These are phyloP conservation scores for Pseudozyma pruni DNA, from an alignment of 1,284 basidiomycete species.

Conservation along the genomic window DNA sequence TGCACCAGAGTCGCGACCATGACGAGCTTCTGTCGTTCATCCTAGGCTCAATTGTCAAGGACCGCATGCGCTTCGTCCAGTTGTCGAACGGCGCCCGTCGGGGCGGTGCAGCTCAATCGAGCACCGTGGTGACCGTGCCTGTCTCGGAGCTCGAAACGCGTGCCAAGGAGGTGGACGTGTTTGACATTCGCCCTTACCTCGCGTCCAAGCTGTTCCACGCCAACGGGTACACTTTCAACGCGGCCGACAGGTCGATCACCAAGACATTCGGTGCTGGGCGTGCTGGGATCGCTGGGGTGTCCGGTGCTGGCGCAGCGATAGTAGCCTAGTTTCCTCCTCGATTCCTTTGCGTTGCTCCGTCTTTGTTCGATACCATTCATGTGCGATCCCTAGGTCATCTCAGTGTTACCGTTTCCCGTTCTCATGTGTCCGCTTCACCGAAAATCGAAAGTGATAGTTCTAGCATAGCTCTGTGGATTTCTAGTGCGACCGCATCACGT, in stretches of 20 bases:
- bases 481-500: too few relatives aligned
- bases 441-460: too few relatives aligned
- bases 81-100: conserved; percentile 62
- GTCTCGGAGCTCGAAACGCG: conserved; percentile 70
- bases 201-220: conserved; percentile 83
- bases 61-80: conserved; percentile 80
- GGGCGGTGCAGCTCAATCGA: conserved; percentile 15
- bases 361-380: neutral
- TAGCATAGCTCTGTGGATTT: too few relatives aligned
- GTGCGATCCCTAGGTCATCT: too few relatives aligned
- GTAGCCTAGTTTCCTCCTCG: conserved; percentile 11
- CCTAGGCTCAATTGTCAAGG: conserved; percentile 92
- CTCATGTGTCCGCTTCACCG: too few relatives aligned
- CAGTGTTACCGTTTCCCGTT: too few relatives aligned
- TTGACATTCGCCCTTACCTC: conserved; percentile 86
- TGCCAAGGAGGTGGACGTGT: conserved; percentile 91
- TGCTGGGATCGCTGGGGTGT: conserved; percentile 14
- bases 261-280: conserved; percentile 56
- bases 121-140: conserved; percentile 56
- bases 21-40: conserved; percentile 95
- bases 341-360: conserved; percentile 3
- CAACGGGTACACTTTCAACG: conserved; percentile 80
- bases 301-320: conserved; percentile 22
- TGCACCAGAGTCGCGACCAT: conserved; percentile 89
- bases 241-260: conserved; percentile 55